Evolutionary conservation across 176 grass and related monocot genomes (phyloP).

Genomic region (Aegilops umbellulata): DNA sequence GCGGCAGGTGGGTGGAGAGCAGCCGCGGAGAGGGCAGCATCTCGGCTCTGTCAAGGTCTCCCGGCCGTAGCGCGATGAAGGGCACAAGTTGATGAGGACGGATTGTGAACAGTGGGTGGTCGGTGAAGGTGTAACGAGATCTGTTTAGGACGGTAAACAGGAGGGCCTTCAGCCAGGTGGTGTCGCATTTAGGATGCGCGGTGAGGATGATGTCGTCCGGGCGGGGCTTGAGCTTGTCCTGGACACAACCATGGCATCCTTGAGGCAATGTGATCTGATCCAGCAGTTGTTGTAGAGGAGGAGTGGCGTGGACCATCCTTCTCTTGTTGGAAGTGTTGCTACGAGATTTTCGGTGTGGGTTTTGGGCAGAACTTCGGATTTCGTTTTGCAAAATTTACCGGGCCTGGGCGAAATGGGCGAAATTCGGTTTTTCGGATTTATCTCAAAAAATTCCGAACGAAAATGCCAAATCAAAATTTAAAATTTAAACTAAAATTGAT

Average conservation of each 20-base stretch:
- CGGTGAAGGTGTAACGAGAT: not conserved
- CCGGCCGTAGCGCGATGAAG: not conserved
- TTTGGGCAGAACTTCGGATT: not conserved
- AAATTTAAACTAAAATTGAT: too few species aligned
- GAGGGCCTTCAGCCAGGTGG: slow-evolving; percentile 33
- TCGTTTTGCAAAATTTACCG: too few species aligned
- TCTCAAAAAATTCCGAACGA: too few species aligned
- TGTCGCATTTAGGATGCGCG: not conserved
- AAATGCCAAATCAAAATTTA: too few species aligned
- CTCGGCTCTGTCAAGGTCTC: not conserved
- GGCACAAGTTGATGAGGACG: slow-evolving; percentile 3
- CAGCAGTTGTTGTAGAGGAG: not conserved
- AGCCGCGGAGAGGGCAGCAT: not conserved
- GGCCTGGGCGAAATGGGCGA: too few species aligned
- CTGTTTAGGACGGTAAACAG: slow-evolving; percentile 6
- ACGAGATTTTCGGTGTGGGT: not conserved
- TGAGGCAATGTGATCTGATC: not conserved
- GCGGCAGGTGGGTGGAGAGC: too few species aligned
- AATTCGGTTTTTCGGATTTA: too few species aligned
- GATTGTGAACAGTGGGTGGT: not conserved
- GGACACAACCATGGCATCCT: not conserved
- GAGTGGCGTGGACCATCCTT: not conserved
- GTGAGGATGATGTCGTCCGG: slow-evolving; percentile 1
- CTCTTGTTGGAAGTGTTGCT: not conserved
- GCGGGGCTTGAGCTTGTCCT: not conserved